Percentiles rank a stretch among this genome's conserved stretches.
Evolutionary conservation across 139 green algal species (phyloP).

Genomic region (Pleodorina starrii): DNA sequence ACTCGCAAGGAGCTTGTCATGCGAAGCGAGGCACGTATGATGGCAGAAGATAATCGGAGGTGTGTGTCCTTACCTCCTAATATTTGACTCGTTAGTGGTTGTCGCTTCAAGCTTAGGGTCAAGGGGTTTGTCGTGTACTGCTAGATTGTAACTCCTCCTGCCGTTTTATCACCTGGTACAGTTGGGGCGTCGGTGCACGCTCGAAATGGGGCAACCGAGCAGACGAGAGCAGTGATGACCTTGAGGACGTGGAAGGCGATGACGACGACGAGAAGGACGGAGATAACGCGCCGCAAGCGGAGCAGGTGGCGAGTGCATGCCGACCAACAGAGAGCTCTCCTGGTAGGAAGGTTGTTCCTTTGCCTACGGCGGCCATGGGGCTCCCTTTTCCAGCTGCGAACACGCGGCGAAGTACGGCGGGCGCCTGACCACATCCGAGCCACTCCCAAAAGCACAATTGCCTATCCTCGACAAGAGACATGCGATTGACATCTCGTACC

Average conservation of each 20-base stretch:
- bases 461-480: too few relatives aligned
- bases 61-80: constrained; percentile 6
- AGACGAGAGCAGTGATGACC: not conserved
- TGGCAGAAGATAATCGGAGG: constrained; percentile 13
- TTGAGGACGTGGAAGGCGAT: not conserved
- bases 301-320: not conserved
- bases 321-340: not conserved
- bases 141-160: not conserved
- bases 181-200: not conserved
- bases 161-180: not conserved
- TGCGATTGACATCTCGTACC: too few relatives aligned
- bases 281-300: not conserved
- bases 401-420: too few relatives aligned
- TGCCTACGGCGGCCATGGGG: too few relatives aligned
- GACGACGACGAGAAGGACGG: not conserved
- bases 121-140: not conserved
- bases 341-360: not conserved
- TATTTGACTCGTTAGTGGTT: not conserved
- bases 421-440: too few relatives aligned
- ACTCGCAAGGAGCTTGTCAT: not conserved
- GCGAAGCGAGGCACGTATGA: not conserved
- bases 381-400: too few relatives aligned
- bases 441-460: too few relatives aligned
- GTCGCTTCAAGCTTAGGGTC: not conserved
- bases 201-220: not conserved